phyloP scores from a whole-genome alignment of 2,329 filamentous ascomycete species.

The Coleophoma eucalyptorum region DNA sequence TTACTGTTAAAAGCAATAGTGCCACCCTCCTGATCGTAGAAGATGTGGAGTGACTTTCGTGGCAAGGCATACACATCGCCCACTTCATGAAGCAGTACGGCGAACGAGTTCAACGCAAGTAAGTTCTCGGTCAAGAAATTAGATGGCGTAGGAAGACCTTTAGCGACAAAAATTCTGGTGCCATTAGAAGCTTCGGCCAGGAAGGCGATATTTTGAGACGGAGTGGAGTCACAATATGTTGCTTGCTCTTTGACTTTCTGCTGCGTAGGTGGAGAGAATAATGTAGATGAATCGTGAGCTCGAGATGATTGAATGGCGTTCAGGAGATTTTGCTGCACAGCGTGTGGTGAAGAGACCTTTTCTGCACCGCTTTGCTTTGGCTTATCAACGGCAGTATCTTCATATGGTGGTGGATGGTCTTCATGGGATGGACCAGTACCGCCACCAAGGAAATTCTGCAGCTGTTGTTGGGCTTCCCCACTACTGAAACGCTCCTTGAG shows the following conservation, averaged over 20 bases:
- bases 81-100: conserved; percentile 64
- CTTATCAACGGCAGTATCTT: conserved; percentile 18
- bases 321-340: conserved; percentile 66
- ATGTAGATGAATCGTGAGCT: conserved; percentile 65
- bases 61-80: conserved; percentile 70
- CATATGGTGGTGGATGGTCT: conserved; percentile 14
- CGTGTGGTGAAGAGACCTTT: conserved; percentile 55
- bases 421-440: conserved; percentile 2
- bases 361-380: conserved; percentile 14
- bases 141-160: conserved; percentile 41
- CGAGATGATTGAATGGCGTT: conserved; percentile 77
- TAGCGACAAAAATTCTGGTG: conserved; percentile 70
- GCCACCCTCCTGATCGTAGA: conserved; percentile 73
- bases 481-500: conserved; percentile 60
- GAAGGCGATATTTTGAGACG: conserved; percentile 69
- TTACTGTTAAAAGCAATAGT: conserved; percentile 91
- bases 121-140: conserved; percentile 59
- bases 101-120: conserved; percentile 65
- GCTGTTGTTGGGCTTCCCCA: conserved; percentile 36
- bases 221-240: conserved; percentile 79
- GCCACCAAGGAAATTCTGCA: conserved; percentile 38
- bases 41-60: conserved; percentile 72
- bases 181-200: conserved; percentile 66
- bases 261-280: conserved; percentile 72
- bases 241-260: conserved; percentile 76